Conservation (phyloP, 179 eudicot genomes). For the Vitellaria paradoxa region DNA sequence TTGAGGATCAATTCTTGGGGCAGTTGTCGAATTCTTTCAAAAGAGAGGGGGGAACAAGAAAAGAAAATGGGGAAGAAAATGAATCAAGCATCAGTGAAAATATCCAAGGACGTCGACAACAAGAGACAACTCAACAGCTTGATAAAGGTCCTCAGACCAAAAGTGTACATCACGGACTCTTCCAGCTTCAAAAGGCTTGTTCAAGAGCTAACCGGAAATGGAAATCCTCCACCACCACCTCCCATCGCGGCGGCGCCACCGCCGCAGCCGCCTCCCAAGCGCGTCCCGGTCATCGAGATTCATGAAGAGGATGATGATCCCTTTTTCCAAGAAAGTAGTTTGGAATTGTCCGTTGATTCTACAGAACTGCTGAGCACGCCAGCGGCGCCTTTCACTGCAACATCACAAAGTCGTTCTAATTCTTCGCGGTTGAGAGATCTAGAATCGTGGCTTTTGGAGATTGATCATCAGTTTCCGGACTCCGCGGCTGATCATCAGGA, state of each 20-base stretch:
- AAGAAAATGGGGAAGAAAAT: constrained; percentile 27
- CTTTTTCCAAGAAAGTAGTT: constrained; percentile 10
- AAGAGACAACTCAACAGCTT: constrained; percentile 26
- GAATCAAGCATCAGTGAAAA: constrained; percentile 12
- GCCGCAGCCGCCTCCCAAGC: not conserved
- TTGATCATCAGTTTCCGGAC: constrained; percentile 13
- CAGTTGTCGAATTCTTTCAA: not conserved
- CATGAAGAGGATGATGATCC: not conserved
- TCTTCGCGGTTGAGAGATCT: constrained; percentile 13
- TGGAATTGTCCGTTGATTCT: constrained; percentile 20
- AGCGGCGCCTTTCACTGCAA: not conserved
- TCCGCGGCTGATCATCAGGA: constrained; percentile 13
- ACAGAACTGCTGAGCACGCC: not conserved
- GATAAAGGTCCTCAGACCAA: constrained; percentile 29
- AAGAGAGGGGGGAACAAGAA: not conserved
- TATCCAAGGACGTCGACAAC: constrained; percentile 16
- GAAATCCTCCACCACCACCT: not conserved
- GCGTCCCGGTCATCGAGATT: not conserved
- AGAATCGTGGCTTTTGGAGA: constrained; percentile 30
- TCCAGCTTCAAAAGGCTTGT: constrained; percentile 39
- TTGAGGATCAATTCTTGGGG: not conserved
- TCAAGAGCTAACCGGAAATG: constrained; percentile 37
- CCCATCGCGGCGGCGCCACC: not conserved
- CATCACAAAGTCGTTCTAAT: not conserved
- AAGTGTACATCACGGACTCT: constrained; percentile 36